Evolutionary conservation across 192 early-diverging fungal genomes (phyloP).

Genomic region (Obelidium mucronatum): DNA sequence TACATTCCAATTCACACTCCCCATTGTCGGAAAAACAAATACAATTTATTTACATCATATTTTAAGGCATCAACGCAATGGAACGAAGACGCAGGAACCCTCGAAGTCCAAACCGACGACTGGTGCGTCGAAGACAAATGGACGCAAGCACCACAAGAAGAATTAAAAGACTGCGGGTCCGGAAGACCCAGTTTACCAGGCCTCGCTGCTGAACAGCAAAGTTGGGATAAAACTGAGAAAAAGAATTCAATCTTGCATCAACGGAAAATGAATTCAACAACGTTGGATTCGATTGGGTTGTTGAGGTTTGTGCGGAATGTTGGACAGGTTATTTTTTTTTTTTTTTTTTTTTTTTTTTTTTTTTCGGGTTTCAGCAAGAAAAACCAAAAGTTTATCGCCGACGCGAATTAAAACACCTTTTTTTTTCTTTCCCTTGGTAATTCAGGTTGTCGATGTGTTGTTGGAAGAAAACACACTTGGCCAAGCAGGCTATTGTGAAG

Average conservation of each 20-base stretch:
- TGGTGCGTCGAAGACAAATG: constrained; percentile 53
- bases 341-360: constrained; percentile 11
- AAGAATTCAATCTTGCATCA: not conserved
- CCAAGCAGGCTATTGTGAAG: constrained; percentile 30
- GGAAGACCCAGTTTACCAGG: constrained; percentile 38
- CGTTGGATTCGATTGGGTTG: constrained; percentile 42
- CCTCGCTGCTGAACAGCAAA: constrained; percentile 19
- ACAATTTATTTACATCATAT: not conserved
- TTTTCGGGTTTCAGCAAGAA: not conserved
- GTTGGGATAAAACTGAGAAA: constrained; percentile 35
- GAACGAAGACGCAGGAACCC: constrained; percentile 44
- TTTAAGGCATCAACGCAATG: constrained; percentile 50
- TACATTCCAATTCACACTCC: not conserved
- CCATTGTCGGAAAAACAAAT: not conserved
- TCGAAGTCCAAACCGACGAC: constrained; percentile 56
- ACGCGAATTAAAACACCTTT: not conserved
- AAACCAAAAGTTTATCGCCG: no score
- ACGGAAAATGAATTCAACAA: not conserved
- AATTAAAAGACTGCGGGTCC: constrained; percentile 39
- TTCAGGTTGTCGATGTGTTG: constrained; percentile 51
- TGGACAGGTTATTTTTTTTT: constrained; percentile 40
- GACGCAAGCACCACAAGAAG: constrained; percentile 53
- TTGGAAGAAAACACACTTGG: constrained; percentile 50
- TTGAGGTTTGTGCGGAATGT: constrained; percentile 41
- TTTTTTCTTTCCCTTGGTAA: no score